A percentile compares a stretch with the other conserved stretches of the same genome.
phyloP scores from a whole-genome alignment of 345 rosid species.

The Aurinia saxatilis region DNA sequence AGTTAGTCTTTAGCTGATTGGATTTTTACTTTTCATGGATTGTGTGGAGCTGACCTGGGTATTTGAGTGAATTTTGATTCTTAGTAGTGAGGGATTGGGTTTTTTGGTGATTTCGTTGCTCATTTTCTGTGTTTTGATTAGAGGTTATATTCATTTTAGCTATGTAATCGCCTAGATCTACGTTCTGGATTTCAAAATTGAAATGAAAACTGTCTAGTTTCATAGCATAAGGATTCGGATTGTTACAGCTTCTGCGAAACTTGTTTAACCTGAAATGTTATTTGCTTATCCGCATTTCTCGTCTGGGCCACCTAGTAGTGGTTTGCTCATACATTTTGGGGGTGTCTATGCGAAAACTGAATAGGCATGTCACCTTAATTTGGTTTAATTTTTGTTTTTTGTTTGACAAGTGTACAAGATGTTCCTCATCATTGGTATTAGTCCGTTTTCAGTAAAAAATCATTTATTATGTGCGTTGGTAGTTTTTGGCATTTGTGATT shows the following conservation, averaged over 20 bases:
- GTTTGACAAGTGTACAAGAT: not conserved
- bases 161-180: not conserved
- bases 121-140: not conserved
- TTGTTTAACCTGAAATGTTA: not conserved
- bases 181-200: not conserved
- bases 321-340: not conserved
- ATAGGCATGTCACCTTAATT: not conserved
- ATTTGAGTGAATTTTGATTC: not conserved
- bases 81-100: not conserved
- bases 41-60: not conserved
- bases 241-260: not conserved
- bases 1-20: conserved; percentile 15
- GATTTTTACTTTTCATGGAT: not conserved
- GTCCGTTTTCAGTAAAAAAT: not conserved
- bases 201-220: not conserved
- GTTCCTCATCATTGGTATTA: not conserved
- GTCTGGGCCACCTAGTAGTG: not conserved
- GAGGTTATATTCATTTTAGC: not conserved
- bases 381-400: not conserved
- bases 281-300: not conserved
- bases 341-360: not conserved
- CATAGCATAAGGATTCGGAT: not conserved
- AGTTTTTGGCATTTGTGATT: not conserved
- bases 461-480: not conserved
- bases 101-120: not conserved